Evolutionary conservation across 2,329 filamentous ascomycete species (phyloP), one percentile per base, ranked within the genome.

Genomic region (Penicillium sp.): DNA sequence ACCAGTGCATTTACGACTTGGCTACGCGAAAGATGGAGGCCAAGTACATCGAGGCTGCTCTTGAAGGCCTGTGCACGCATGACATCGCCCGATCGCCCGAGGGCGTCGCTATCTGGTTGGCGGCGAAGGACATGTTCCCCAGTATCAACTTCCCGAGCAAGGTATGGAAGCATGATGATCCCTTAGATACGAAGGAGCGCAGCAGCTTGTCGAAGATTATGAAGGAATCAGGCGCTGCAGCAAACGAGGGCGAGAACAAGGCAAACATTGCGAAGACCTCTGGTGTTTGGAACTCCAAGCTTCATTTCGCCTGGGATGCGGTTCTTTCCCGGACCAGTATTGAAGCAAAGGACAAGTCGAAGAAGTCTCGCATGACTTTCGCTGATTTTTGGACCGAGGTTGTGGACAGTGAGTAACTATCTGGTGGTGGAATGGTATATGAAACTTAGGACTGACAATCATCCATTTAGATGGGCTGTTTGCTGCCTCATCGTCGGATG

Each of bases 301-400:
- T 95, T 51, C 90, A 91, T 65, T 96, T 95, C 70, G 90, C 91
- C 0, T 97, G 93, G 94, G 84, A 89, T 60, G 74, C 92, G 26
- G 83, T 97, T 18, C 72, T 96, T n/a, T 66, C 65, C 18, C 70
- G 74, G 32, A 62, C 81, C n/a, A 69, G 69, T 48, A 61, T 66
- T 42, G 55, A 56, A 4, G 50, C 63, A 2, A 61, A 68, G 50
- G 65, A 58, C 53, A 67, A 67, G 51, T 65, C 61, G 40, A 76
- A 69, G 60, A 75, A 71, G 56, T 67, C 70, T 5, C 70, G 68
- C 32, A 52, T 76, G 19, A 70, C 64, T 23, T 91, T 96, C 67
- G 79, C 81, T 44, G 84, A 88, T 43, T 95, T 97, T 69, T 97
- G 93, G 92, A 84, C 84, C 38, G 86, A 90, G 41, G 86, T 90